A percentile compares a stretch with the other conserved stretches of the same genome.
These are phyloP conservation scores for Mycena rosella DNA, from an alignment of 768 basidiomycete species.

Conservation along the genomic window DNA sequence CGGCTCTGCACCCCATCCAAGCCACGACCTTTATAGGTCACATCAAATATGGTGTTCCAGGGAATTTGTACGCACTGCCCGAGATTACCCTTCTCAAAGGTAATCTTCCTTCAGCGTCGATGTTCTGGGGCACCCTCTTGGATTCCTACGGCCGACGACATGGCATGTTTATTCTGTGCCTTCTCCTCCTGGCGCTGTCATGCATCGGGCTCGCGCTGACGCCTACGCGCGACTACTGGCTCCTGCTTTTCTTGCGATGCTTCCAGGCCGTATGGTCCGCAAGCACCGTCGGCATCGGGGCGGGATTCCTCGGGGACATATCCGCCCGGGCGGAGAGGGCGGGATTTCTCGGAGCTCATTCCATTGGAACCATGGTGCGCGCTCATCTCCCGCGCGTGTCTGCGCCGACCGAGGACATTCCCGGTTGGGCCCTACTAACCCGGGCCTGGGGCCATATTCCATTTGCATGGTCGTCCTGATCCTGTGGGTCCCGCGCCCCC, in stretches of 20 bases:
- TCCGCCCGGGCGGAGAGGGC: constrained; percentile 80
- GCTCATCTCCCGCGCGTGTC: neutral
- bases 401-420: constrained; percentile 30
- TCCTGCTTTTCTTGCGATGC: constrained; percentile 81
- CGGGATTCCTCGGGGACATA: constrained; percentile 85
- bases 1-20: neutral
- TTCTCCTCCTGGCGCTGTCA: constrained; percentile 72
- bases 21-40: constrained; percentile 52
- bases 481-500: constrained; percentile 50
- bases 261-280: constrained; percentile 85
- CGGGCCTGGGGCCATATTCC: constrained; percentile 62
- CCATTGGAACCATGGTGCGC: constrained; percentile 69
- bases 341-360: constrained; percentile 76
- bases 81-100: neutral
- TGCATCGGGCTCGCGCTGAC: constrained; percentile 72
- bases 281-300: constrained; percentile 78
- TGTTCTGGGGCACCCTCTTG: constrained; percentile 79
- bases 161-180: constrained; percentile 70
- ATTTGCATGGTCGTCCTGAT: constrained; percentile 61
- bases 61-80: constrained; percentile 61
- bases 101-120: constrained; percentile 57
- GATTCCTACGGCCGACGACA: constrained; percentile 76
- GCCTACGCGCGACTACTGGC: constrained; percentile 76
- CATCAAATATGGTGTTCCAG: constrained; percentile 81
- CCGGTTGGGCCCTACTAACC: constrained; percentile 64